Base-by-base conservation (phyloP, 1,284 basidiomycete species). In the Ceratobasidium sp. region DNA sequence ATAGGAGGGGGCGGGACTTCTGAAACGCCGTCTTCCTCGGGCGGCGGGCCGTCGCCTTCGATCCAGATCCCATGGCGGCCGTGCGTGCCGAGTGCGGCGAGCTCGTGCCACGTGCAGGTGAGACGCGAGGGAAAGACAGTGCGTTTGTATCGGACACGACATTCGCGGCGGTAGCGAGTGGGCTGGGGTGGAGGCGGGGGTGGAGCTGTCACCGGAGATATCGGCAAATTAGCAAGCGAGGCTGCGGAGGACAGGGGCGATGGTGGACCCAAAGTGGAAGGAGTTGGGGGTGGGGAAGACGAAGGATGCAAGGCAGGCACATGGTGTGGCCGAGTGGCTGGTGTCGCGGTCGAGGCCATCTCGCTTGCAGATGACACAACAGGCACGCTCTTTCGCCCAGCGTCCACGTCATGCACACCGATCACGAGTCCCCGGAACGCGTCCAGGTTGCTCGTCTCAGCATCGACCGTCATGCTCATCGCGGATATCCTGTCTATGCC, bases 401-500 rank as follows among this genome's bases (percentile, higher is more conserved):
- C 38, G 23, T 72, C 69, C 21, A 72, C 59, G 36, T 58, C 36
- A 40, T 72, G 69, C 36, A 46, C 25, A 25, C 69, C 69, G 25
- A 72, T 42, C 30, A 72, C 69, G n/a, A 72, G 46, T 38, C 69
- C 69, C 21, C 36, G 44, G 48, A 72, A 72, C 42, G 69, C 69
- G 49, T 72, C 69, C 14, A 40, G 33, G 42, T 72, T 72, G 25
- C 33, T 72, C 46, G 59, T 62, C 69, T 72, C 58, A 46, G 69
- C 48, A 33, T 72, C 69, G 14, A 72, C 42, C 40, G 48, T 72
- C 69, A 72, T 72, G 58, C 69, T 72, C 42, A 72, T 38, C 33
- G 69, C 69, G 33, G 58, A 61, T 21, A 72, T 72, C 36, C 36
- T 33, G 23, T 25, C 48, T 2, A 7, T 23, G 14, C 69, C 58